These are phyloP conservation scores for Penstemon eatonii DNA, from an alignment of 257 asterid species.

Conservation along the genomic window DNA sequence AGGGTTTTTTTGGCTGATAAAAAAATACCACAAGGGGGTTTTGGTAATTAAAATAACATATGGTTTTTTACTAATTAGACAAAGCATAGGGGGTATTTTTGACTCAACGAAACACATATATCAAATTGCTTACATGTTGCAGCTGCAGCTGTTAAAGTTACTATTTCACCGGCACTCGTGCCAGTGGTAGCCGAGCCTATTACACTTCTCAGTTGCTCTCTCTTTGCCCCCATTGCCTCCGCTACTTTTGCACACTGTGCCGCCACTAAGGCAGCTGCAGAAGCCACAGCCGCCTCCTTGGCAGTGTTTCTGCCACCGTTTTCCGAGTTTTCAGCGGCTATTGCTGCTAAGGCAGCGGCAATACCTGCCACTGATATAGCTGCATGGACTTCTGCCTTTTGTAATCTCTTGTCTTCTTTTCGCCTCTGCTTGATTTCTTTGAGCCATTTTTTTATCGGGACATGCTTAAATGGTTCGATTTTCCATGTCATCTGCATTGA, in stretches of 20 bases:
- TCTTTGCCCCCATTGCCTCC: constrained; percentile 94
- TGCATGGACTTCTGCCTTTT: constrained; percentile 88
- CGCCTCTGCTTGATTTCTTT: constrained; percentile 71
- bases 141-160: constrained; percentile 82
- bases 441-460: constrained; percentile 85
- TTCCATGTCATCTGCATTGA: constrained; percentile 73
- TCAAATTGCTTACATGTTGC: constrained; percentile 55
- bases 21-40: no score
- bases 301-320: constrained; percentile 27
- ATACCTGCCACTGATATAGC: constrained; percentile 91
- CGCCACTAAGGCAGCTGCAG: constrained; percentile 87
- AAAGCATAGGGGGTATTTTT: no score
- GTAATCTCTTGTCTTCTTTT: constrained; percentile 74
- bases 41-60: no score
- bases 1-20: no score
- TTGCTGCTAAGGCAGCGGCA: constrained; percentile 89
- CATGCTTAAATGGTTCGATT: constrained; percentile 52
- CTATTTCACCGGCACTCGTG: constrained; percentile 59
- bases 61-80: no score
- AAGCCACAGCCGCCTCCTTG: constrained; percentile 73
- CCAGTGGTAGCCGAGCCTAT: constrained; percentile 71
- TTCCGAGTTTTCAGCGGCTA: constrained; percentile 70
- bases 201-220: constrained; percentile 64
- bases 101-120: no score
- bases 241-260: constrained; percentile 91